Evolutionary conservation across 805 yeast species (phyloP), one percentile per base, ranked within the genome.

Genomic region (Wickerhamomyces ciferrii): DNA sequence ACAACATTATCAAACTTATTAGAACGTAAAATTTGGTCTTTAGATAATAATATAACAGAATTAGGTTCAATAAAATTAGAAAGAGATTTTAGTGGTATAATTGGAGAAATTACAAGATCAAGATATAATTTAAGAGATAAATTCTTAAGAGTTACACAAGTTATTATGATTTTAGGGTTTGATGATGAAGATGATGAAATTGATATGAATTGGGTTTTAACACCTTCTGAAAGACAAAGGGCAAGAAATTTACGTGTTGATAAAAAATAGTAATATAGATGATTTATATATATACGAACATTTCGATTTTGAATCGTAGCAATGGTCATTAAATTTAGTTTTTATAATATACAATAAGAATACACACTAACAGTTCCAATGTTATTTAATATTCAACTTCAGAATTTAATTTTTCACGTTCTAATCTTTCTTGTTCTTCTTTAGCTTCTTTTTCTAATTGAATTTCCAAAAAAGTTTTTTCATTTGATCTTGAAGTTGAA

Each of bases 11-110:
- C 89, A 2, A 68, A 68, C 19, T 54, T 76, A 17, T 56, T 89
- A 4, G 96, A 88, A 57, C 74, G 77, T 50, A 82, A 82, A 54
- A 68, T 92, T 25, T 78, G 92, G 81, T 53, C 72, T 4, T 70
- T 87, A 41, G 78, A 83, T 42, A 77, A 79, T 44, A 80, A 78
- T 53, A 79, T 89, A 49, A 90, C 87, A 59, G 95, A 87, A 54
- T 66, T 87, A 37, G 98, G 97, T 1, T 82, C 95, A 0, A 74
- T 89, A 18, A 85, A 83, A 52, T 68, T 94, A 43, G 98, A 94
- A 53, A 79, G 87, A 48, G 96, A 91, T 59, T 67, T 90, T 20
- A 79, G 90, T 41, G 72, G 78, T 24, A 74, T 92, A 31, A 86
- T 94, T 43, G 76, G 83, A 40, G 84, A 84, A 48, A 76, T 87